Evolutionary conservation across 2,329 filamentous ascomycete species (phyloP).

Genomic region (Epichloe sibirici): DNA sequence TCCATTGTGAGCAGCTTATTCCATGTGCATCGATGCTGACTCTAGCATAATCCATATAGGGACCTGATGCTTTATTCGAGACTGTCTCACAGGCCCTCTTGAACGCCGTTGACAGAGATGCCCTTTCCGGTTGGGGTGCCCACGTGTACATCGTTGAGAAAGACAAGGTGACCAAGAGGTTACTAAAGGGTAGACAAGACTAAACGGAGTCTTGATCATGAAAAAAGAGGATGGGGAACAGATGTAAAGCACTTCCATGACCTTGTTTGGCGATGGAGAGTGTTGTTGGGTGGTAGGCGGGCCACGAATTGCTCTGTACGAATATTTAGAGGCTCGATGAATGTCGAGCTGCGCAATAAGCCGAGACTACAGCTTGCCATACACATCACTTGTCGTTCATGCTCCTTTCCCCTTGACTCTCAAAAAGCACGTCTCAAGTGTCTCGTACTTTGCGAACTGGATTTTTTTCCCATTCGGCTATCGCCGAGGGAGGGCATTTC

Average conservation of each 20-base stretch:
- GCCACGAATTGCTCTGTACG: constrained; percentile 5
- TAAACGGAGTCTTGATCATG: constrained; percentile 28
- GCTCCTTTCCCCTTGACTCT: background rate
- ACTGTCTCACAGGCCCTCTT: constrained; percentile 93
- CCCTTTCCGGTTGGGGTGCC: constrained; percentile 92
- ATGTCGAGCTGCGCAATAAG: constrained; percentile 1
- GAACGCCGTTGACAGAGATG: constrained; percentile 93
- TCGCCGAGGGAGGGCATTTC: background rate
- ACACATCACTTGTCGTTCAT: background rate
- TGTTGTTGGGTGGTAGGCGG: background rate
- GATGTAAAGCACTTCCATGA: background rate
- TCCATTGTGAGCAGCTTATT: background rate
- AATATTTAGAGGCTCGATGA: constrained; percentile 11
- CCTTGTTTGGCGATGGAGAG: background rate
- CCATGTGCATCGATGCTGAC: background rate
- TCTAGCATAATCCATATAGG: constrained; percentile 32
- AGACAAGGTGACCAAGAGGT: constrained; percentile 97
- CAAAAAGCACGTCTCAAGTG: background rate
- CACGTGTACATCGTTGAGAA: constrained; percentile 99
- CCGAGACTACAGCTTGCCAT: background rate
- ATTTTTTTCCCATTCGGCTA: background rate
- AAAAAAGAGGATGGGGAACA: constrained; percentile 4
- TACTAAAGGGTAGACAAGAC: constrained; percentile 96
- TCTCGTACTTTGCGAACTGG: background rate
- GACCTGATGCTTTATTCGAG: constrained; percentile 91